Conservation (phyloP, 768 basidiomycete species). For the Macrolepiota albuminosa region DNA sequence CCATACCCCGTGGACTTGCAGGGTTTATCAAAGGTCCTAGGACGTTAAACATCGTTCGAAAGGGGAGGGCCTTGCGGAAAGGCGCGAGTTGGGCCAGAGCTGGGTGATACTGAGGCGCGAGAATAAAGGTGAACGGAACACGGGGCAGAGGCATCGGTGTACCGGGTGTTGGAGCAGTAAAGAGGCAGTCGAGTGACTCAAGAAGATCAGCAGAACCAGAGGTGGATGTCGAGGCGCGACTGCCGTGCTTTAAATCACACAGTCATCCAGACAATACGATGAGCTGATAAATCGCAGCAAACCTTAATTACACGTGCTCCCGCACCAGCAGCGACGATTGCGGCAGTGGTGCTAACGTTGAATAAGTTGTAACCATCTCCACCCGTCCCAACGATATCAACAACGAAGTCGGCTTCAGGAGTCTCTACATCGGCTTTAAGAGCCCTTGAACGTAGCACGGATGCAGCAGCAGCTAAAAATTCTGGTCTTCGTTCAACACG, state of each 20-base stretch:
- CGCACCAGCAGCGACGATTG: constrained; percentile 89
- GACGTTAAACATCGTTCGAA: constrained; percentile 95
- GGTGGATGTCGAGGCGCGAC: constrained; percentile 85
- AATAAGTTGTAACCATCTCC: constrained; percentile 96
- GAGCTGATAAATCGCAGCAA: constrained; percentile 1
- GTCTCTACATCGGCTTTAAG: constrained; percentile 57
- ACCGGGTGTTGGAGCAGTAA: constrained; percentile 58
- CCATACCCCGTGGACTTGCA: constrained; percentile 79
- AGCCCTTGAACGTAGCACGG: constrained; percentile 65
- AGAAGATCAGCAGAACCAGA: constrained; percentile 96
- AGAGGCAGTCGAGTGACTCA: constrained; percentile 75
- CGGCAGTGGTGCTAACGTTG: constrained; percentile 95
- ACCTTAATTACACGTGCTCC: constrained; percentile 93
- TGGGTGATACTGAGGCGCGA: constrained; percentile 93
- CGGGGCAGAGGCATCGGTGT: constrained; percentile 55
- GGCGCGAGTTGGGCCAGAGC: constrained; percentile 78
- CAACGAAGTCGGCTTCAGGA: constrained; percentile 65
- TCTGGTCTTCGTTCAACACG: constrained; percentile 73
- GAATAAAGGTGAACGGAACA: constrained; percentile 87
- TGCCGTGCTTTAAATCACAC: constrained; percentile 66
- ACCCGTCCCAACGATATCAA: constrained; percentile 82
- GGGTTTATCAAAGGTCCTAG: constrained; percentile 95
- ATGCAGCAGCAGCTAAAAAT: constrained; percentile 74
- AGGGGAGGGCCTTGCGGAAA: constrained; percentile 79
- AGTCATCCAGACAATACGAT: not conserved